phyloP scores from a whole-genome alignment of 2,329 filamentous ascomycete genomes.

The Neofusicoccum cordaticola region DNA sequence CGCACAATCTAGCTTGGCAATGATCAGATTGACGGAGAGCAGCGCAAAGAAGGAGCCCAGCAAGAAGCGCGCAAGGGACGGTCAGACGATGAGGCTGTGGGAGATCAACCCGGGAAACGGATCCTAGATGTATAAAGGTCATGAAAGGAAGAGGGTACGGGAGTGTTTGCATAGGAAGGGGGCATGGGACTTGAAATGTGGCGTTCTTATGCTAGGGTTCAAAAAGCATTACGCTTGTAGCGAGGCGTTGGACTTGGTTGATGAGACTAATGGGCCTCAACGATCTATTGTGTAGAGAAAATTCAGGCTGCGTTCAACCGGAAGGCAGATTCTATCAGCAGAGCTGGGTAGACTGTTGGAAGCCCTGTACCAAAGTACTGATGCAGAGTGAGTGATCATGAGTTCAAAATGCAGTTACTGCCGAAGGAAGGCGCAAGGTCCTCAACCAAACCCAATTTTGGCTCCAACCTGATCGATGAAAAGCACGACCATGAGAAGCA shows the following conservation, averaged over 20 bases:
- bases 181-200: background rate
- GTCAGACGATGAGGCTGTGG: slow-evolving; percentile 15
- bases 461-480: too few relatives aligned
- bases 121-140: too few relatives aligned
- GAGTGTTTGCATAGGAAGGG: background rate
- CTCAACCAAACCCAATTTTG: too few relatives aligned
- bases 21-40: slow-evolving; percentile 40
- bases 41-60: slow-evolving; percentile 7
- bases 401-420: too few relatives aligned
- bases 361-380: too few relatives aligned
- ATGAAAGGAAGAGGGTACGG: background rate
- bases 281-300: background rate
- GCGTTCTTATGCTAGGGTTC: background rate
- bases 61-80: slow-evolving; percentile 9
- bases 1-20: slow-evolving; percentile 72
- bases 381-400: too few relatives aligned
- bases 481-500: too few relatives aligned
- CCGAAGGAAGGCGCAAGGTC: too few relatives aligned
- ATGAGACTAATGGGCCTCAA: background rate
- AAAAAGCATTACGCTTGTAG: slow-evolving; percentile 2
- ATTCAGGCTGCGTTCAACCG: background rate
- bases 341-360: background rate
- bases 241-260: slow-evolving; percentile 7
- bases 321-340: background rate
- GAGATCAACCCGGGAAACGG: background rate